phyloP scores from a whole-genome alignment of 805 yeast species.

The Scheffersomyces amazonensis region DNA sequence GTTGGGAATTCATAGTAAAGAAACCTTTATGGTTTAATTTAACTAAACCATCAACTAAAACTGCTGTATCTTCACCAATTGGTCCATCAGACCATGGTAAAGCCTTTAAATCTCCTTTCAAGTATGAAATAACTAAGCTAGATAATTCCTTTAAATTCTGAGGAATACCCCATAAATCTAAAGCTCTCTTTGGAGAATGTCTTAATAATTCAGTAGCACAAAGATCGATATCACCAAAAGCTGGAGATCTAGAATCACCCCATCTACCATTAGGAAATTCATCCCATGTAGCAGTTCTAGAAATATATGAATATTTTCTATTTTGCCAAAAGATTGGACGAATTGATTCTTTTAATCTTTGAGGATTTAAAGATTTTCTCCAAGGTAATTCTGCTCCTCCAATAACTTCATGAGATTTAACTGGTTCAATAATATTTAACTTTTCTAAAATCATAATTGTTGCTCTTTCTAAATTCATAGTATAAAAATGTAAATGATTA shows the following conservation, averaged over 20 bases:
- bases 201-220: conserved; percentile 78
- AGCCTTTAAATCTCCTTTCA: conserved; percentile 66
- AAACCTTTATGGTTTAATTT: conserved; percentile 65
- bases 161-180: conserved; percentile 89
- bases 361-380: conserved; percentile 85
- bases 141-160: conserved; percentile 55
- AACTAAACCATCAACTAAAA: conserved; percentile 58
- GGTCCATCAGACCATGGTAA: conserved; percentile 97
- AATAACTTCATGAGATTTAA: conserved; percentile 35
- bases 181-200: conserved; percentile 76
- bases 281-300: conserved; percentile 93
- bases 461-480: conserved; percentile 94
- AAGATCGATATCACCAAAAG: conserved; percentile 86
- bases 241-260: conserved; percentile 98
- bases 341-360: conserved; percentile 74
- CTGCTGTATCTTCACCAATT: conserved; percentile 67
- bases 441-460: conserved; percentile 83
- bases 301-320: conserved; percentile 83
- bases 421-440: conserved; percentile 53
- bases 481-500: conserved; percentile 90
- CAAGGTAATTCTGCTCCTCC: conserved; percentile 63
- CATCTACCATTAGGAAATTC: conserved; percentile 98
- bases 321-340: conserved; percentile 97
- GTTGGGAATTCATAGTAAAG: conserved; percentile 89
- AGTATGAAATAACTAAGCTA: conserved; percentile 61